Percentiles rank a stretch among this genome's conserved stretches.
phyloP scores from a whole-genome alignment of 805 yeast genomes.

The Myxozyma geophila region DNA sequence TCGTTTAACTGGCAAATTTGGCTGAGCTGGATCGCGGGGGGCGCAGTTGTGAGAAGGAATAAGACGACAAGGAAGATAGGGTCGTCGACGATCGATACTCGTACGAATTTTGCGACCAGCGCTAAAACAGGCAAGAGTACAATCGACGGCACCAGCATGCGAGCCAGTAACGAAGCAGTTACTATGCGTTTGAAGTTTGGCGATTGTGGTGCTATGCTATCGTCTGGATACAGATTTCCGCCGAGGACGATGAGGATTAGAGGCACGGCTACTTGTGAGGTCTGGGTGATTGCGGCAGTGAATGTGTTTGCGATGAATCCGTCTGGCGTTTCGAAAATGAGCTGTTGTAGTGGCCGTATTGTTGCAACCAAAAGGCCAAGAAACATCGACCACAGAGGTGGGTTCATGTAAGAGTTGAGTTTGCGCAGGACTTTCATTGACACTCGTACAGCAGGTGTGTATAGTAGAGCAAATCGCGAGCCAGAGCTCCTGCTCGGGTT shows the following conservation, averaged over 20 bases:
- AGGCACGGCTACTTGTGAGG: conserved; percentile 65
- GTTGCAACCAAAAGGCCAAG: conserved; percentile 64
- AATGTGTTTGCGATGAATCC: conserved; percentile 58
- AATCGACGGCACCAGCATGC: conserved; percentile 65
- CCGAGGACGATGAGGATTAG: conserved; percentile 65
- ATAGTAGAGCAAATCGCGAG: neutral
- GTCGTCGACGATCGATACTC: conserved; percentile 54
- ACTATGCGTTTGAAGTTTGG: conserved; percentile 48
- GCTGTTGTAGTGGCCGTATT: conserved; percentile 53
- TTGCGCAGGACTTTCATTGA: neutral
- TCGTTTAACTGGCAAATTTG: conserved; percentile 67
- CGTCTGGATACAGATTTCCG: conserved; percentile 61
- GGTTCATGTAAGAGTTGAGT: conserved; percentile 58
- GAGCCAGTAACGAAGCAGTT: conserved; percentile 57
- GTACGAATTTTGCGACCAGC: conserved; percentile 55
- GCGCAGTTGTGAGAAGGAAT: conserved; percentile 62
- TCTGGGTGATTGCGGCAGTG: conserved; percentile 57
- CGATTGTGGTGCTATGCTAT: conserved; percentile 48
- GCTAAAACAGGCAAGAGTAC: conserved; percentile 60
- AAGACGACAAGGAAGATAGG: conserved; percentile 66
- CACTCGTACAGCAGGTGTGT: neutral
- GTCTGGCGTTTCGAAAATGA: conserved; percentile 50
- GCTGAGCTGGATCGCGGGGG: conserved; percentile 70
- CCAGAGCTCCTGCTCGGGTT: too few species aligned
- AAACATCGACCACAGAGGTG: conserved; percentile 68